Conservation (phyloP, 129 eudicot species). For the Arctium minus region DNA sequence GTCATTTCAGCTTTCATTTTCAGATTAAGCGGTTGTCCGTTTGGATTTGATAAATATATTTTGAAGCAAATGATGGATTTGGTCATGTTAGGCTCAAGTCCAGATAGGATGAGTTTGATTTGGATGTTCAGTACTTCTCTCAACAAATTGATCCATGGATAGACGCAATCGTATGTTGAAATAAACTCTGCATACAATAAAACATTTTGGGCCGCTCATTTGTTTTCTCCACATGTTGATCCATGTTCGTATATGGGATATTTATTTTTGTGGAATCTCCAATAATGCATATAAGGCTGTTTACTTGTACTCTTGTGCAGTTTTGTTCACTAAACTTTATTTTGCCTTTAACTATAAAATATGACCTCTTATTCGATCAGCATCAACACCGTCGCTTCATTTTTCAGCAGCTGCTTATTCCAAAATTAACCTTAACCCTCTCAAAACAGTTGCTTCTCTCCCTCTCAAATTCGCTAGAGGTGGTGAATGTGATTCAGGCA, state of each 20-base stretch:
- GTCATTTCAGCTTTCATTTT: background rate
- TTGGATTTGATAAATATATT: background rate
- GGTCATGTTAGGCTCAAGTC: background rate
- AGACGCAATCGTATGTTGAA: background rate
- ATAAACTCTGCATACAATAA: background rate
- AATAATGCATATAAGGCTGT: background rate
- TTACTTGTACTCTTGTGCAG: background rate
- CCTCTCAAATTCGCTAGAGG: constrained; percentile 40
- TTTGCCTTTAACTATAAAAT: too few species aligned
- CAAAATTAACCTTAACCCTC: too few species aligned
- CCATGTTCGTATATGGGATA: background rate
- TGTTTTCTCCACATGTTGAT: background rate
- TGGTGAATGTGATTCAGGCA: constrained; percentile 44
- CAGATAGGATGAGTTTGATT: background rate
- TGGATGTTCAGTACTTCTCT: background rate
- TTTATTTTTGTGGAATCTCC: background rate
- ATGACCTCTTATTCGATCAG: background rate
- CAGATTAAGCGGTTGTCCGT: background rate
- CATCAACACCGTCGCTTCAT: too few species aligned
- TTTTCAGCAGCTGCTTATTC: too few species aligned
- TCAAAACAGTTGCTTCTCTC: too few species aligned
- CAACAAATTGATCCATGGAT: background rate
- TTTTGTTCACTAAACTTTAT: background rate
- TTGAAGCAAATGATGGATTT: background rate
- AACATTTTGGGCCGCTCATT: background rate